A percentile compares a stretch with the other conserved stretches of the same genome.
Conservation (phyloP, 805 yeast genomes). For the Cyberlindnera lachancei region DNA sequence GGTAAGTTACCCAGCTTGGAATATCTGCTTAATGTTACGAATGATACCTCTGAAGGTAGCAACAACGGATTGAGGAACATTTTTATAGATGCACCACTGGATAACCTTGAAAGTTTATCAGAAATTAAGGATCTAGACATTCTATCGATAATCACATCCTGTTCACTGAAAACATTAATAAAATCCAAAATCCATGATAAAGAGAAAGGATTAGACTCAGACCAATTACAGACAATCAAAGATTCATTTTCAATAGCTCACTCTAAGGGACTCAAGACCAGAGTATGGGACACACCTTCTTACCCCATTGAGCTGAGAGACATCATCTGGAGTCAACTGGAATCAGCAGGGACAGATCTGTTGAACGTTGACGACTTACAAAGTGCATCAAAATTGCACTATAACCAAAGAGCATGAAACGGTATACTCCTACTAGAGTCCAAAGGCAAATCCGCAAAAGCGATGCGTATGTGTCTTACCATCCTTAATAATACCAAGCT, state of each 20-base stretch:
- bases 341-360: constrained; percentile 44
- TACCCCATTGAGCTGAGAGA: constrained; percentile 50
- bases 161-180: constrained; percentile 38
- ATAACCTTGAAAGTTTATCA: constrained; percentile 11
- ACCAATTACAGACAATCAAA: constrained; percentile 28
- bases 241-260: constrained; percentile 35
- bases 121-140: not conserved
- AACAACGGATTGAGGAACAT: constrained; percentile 5
- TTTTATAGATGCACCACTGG: constrained; percentile 37
- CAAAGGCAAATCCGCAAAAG: no score
- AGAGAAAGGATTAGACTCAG: constrained; percentile 24
- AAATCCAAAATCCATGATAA: constrained; percentile 12
- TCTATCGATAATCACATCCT: constrained; percentile 23
- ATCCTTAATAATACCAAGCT: not conserved
- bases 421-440: no score
- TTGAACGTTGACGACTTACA: constrained; percentile 57
- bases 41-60: no score
- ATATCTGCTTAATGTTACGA: no score
- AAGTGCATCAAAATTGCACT: constrained; percentile 22
- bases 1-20: constrained; percentile 54
- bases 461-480: not conserved
- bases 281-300: constrained; percentile 66
- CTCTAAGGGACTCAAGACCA: constrained; percentile 39
- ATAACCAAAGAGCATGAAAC: no score
- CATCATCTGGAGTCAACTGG: constrained; percentile 41